Base-by-base conservation (phyloP, 345 rosid species). In the Alliaria petiolata region DNA sequence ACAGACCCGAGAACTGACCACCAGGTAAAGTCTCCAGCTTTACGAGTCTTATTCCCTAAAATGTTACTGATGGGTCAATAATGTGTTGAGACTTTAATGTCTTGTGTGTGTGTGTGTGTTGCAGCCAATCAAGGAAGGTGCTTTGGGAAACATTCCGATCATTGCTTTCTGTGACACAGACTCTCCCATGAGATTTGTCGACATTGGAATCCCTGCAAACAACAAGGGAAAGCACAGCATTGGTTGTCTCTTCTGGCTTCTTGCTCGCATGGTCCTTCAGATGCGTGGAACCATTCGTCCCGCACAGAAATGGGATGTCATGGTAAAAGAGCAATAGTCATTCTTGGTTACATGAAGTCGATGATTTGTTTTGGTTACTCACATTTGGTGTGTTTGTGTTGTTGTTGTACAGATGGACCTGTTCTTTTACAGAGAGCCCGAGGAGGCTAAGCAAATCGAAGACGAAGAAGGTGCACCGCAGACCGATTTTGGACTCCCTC, bases 101-200 rank as follows among this genome's bases (percentile, higher is more conserved):
- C 57, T 8, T 25, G 31, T 11, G 28, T 26, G 7, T 63, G 20
- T 62, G 43, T 26, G 7, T 63, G 20, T 62, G 43, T 30, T 25
- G 75, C 86, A 89, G 93, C 96, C 97, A n/a, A 91, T 91, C 36
- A 87, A 87, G 70, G 96, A 91, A 85, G 85, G 90, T 28, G 93
- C 96, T 28, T 89, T 87, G 19, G 96, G 93, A 56, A 89, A 89
- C 75, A 87, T 91, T 55, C 92, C 91, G 0, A 89, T 92, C 60
- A 89, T 89, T 56, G 90, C 92, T 35, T 91, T 87, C 53, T 86
- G 93, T 54, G 93, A 87, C 70, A 87, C 96, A 0, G 96, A 87
- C 57, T 91, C 96, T 2, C 96, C 97, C 1, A 85, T 91, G 93
- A 52, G 83, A 0, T 91, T 74, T 69, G 91, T 91, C 6, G 97